These are phyloP conservation scores for Chloris gayana DNA, from an alignment of 176 grass and related monocot species.

Conservation along the genomic window DNA sequence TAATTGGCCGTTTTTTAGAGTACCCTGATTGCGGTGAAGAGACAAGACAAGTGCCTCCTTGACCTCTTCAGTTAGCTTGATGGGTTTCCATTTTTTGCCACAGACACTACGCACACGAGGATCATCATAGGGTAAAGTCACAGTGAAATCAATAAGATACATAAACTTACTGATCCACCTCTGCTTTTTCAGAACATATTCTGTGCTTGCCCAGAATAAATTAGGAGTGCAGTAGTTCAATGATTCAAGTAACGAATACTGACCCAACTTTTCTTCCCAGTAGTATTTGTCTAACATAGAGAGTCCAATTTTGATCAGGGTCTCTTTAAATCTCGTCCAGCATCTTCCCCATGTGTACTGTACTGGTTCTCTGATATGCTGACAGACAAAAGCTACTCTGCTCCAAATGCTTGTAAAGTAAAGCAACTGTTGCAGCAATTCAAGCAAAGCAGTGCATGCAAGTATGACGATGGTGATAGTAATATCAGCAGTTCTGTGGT, in stretches of 20 bases:
- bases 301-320: background rate
- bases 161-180: too few species aligned
- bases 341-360: background rate
- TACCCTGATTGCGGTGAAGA: background rate
- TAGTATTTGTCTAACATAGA: background rate
- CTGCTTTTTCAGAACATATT: too few species aligned
- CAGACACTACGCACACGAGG: too few species aligned
- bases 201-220: too few species aligned
- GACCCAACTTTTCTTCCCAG: too few species aligned
- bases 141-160: too few species aligned
- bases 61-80: background rate
- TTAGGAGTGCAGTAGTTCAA: too few species aligned
- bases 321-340: background rate
- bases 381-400: conserved; percentile 13
- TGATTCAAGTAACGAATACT: too few species aligned
- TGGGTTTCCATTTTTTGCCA: too few species aligned
- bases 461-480: background rate
- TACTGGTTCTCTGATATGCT: background rate
- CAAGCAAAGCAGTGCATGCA: background rate
- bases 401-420: conserved; percentile 3
- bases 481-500: too few species aligned
- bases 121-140: too few species aligned
- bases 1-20: background rate
- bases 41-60: background rate
- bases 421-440: background rate